Conservation (phyloP, 208 protist species). For the Endotrypanum monterogeii region DNA sequence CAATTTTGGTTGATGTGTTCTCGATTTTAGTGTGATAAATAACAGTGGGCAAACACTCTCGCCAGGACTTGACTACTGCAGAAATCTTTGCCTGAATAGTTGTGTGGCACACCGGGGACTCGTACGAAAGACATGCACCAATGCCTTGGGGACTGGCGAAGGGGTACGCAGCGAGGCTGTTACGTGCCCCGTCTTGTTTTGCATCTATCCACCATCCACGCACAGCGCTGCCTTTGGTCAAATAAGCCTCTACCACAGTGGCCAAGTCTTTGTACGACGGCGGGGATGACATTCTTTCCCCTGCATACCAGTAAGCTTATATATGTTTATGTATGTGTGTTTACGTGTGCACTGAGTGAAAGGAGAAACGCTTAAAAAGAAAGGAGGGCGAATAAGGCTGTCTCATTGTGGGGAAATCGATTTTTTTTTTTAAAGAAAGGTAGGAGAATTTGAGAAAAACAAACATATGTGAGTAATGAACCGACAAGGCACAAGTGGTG, state of each 20-base stretch:
- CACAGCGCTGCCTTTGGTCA: conserved; percentile 40
- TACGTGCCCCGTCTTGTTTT: conserved; percentile 21
- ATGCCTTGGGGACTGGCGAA: conserved; percentile 41
- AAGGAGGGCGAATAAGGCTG: no score
- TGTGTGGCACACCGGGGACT: conserved; percentile 19
- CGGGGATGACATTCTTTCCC: conserved; percentile 7
- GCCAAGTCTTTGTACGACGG: conserved; percentile 43
- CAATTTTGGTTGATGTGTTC: conserved; percentile 8
- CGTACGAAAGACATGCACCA: conserved; percentile 44
- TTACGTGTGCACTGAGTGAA: neutral
- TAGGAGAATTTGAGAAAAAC: no score
- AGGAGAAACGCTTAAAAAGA: neutral
- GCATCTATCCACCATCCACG: conserved; percentile 51
- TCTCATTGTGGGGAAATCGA: no score
- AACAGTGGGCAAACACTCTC: conserved; percentile 45
- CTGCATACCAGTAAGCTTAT: neutral
- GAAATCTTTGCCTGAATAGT: conserved; percentile 23
- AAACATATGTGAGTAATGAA: no score
- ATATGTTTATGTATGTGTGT: neutral
- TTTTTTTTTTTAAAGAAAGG: no score
- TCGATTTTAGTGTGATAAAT: conserved; percentile 25
- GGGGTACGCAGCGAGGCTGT: conserved; percentile 43
- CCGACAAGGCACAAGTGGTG: no score
- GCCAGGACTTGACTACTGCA: conserved; percentile 27
- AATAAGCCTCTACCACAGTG: conserved; percentile 52